Evolutionary conservation across 306 rosid genomes (phyloP).

Genomic region (Hippophae gyantsensis): DNA sequence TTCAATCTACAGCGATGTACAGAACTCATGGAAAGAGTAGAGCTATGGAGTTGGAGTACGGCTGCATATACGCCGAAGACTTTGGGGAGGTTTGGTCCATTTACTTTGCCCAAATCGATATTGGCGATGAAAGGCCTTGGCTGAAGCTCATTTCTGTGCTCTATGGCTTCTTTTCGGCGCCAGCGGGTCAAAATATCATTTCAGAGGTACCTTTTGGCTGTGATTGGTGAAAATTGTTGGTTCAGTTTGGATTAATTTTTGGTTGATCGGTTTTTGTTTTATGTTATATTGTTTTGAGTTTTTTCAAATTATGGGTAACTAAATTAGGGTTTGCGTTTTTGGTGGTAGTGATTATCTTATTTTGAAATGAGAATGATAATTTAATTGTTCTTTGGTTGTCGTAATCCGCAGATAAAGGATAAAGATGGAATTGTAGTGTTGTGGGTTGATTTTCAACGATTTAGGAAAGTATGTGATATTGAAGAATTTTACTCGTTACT

Average conservation of each 20-base stretch:
- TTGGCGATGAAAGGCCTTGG: constrained; percentile 52
- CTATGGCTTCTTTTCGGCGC: constrained; percentile 48
- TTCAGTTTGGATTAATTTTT: neutral
- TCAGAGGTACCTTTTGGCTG: constrained; percentile 39
- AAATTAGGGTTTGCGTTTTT: neutral
- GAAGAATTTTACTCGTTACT: constrained; percentile 46
- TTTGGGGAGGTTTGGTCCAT: constrained; percentile 19
- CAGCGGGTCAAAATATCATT: constrained; percentile 29
- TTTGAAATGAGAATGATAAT: neutral
- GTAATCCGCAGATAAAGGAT: constrained; percentile 29
- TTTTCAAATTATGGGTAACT: neutral
- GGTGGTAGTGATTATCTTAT: neutral
- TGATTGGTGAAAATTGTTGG: neutral
- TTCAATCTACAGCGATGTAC: constrained; percentile 11
- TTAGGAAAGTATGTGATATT: constrained; percentile 32
- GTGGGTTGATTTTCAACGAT: constrained; percentile 60
- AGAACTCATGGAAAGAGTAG: constrained; percentile 9
- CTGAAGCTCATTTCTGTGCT: constrained; percentile 50
- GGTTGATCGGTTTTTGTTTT: neutral
- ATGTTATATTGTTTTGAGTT: constrained; percentile 1
- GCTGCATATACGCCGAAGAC: constrained; percentile 18
- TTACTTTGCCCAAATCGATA: constrained; percentile 59
- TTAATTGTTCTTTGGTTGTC: neutral
- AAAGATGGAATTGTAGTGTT: constrained; percentile 38
- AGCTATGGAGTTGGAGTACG: constrained; percentile 12